A percentile compares a stretch with the other conserved stretches of the same genome.
Evolutionary conservation across 208 protist genomes (phyloP).

Genomic region (Trypanosomatidae sp.): DNA sequence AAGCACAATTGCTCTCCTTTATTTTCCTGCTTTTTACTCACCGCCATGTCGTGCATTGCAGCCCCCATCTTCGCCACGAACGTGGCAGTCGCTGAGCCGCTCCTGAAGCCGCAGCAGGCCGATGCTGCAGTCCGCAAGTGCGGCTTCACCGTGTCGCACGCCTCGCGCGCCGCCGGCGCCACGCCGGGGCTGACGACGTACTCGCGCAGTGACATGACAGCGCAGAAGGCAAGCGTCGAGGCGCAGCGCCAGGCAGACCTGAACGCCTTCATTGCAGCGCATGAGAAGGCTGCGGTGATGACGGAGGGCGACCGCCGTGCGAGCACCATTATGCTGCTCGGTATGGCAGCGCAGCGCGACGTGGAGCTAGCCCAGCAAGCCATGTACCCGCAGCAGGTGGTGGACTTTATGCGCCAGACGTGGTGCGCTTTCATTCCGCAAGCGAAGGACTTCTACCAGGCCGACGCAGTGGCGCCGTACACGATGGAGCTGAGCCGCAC

Average conservation of each 20-base stretch:
- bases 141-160: conserved; percentile 54
- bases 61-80: no score
- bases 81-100: no score
- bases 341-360: conserved; percentile 43
- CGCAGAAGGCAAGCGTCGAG: conserved; percentile 32
- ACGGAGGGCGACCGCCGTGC: conserved; percentile 29
- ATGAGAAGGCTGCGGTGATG: conserved; percentile 29
- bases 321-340: conserved; percentile 48
- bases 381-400: conserved; percentile 34
- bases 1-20: no score
- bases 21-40: no score
- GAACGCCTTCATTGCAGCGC: conserved; percentile 39
- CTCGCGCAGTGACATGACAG: conserved; percentile 33
- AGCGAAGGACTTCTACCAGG: conserved; percentile 37
- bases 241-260: conserved; percentile 29
- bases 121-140: no score
- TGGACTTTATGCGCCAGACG: conserved; percentile 54
- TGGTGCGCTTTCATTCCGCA: conserved; percentile 62
- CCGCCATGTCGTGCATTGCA: no score
- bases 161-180: conserved; percentile 26
- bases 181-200: no score
- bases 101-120: conserved; percentile 31
- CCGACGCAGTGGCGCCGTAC: conserved; percentile 13
- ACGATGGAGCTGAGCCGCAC: conserved; percentile 28
- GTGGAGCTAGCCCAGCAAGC: conserved; percentile 8